These are phyloP conservation scores for Aplosporella prunicola DNA, from an alignment of 2,329 filamentous ascomycete species.

Conservation along the genomic window DNA sequence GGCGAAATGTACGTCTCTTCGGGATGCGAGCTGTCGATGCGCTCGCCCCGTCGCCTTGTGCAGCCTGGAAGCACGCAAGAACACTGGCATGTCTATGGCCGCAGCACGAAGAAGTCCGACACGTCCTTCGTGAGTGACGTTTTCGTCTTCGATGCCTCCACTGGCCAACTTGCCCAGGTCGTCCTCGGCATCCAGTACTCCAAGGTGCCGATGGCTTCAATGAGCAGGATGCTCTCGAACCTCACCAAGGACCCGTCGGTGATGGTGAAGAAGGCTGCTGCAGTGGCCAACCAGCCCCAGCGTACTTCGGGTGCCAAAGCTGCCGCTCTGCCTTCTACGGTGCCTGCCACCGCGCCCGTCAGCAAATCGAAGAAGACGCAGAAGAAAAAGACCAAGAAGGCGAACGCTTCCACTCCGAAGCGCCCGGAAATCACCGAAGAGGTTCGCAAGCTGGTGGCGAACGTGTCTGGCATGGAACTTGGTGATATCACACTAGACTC, in stretches of 20 bases:
- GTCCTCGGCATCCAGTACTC: background rate
- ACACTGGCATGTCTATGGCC: background rate
- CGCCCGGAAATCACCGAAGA: too few species aligned
- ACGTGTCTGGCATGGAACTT: background rate
- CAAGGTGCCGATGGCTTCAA: background rate
- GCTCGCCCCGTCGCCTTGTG: conserved; percentile 9
- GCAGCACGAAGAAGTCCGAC: background rate
- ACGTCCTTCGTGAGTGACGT: background rate
- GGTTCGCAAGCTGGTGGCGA: too few species aligned
- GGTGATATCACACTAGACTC: background rate
- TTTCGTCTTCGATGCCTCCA: background rate
- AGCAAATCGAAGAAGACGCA: too few species aligned
- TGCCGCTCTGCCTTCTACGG: too few species aligned
- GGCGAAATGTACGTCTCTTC: conserved; percentile 4
- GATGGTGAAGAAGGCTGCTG: background rate
- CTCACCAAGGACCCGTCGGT: background rate
- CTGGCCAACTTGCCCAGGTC: background rate
- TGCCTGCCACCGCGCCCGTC: too few species aligned
- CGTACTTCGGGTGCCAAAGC: too few species aligned
- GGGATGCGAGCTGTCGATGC: conserved; percentile 24
- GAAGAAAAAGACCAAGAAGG: too few species aligned
- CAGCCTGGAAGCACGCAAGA: background rate
- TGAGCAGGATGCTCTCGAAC: background rate
- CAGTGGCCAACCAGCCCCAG: too few species aligned
- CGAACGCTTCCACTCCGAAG: too few species aligned